Percentiles rank a stretch among this genome's conserved stretches.
phyloP scores from a whole-genome alignment of 352 stramenopile genomes.

The Globisporangium paroecandrum region DNA sequence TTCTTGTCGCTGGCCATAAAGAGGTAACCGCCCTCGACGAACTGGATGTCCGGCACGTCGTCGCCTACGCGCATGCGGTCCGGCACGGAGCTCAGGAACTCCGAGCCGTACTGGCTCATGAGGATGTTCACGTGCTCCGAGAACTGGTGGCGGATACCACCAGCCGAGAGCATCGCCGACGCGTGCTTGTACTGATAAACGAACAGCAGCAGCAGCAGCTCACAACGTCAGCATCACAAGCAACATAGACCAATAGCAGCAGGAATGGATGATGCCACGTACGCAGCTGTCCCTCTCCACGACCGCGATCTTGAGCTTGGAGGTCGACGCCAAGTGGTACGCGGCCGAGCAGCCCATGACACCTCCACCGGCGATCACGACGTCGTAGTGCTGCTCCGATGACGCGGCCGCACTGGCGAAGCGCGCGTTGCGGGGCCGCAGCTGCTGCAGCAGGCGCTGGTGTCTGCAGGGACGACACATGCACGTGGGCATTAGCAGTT shows the following conservation, averaged over 20 bases:
- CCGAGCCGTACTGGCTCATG: conserved; percentile 77
- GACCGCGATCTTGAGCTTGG: conserved; percentile 69
- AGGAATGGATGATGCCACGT: neutral
- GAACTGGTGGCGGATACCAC: conserved; percentile 83
- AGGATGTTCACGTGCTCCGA: conserved; percentile 70
- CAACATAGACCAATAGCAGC: neutral
- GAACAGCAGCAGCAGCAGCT: neutral
- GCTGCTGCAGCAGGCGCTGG: neutral
- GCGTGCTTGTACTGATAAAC: conserved; percentile 72
- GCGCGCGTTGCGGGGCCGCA: neutral
- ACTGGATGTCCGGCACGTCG: conserved; percentile 70
- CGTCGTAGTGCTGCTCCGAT: conserved; percentile 46
- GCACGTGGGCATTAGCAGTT: neutral
- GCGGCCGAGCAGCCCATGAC: conserved; percentile 86
- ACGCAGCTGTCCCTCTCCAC: conserved; percentile 68
- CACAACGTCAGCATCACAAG: neutral
- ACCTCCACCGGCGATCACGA: conserved; percentile 71
- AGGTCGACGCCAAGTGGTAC: conserved; percentile 75
- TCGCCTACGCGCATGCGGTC: conserved; percentile 51
- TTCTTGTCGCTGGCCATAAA: conserved; percentile 75
- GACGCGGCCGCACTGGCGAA: conserved; percentile 5
- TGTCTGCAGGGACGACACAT: neutral
- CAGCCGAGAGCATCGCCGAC: conserved; percentile 70
- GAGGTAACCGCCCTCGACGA: conserved; percentile 78
- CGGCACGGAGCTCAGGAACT: conserved; percentile 59